Evolutionary conservation across 2,329 filamentous ascomycete genomes (phyloP).

Genomic region (Mollisia scopiformis): DNA sequence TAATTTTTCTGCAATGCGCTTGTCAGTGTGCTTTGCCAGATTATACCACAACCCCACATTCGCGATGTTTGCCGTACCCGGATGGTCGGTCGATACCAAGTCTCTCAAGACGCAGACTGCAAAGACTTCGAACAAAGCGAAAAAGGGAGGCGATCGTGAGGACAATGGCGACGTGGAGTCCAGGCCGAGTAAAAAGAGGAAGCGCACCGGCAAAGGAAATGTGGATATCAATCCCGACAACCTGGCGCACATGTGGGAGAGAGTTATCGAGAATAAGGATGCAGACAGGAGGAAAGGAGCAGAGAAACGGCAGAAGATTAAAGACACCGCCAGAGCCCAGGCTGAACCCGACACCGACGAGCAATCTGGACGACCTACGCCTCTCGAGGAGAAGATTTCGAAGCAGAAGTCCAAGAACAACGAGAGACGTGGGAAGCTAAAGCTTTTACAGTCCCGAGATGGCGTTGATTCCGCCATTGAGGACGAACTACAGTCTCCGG

Average conservation of each 20-base stretch:
- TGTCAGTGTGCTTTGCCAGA: too few relatives aligned
- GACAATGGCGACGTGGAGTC: constrained; percentile 33
- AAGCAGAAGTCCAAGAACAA: constrained; percentile 40
- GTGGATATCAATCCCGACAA: constrained; percentile 68
- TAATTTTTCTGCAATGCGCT: too few relatives aligned
- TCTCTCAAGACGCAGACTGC: constrained; percentile 68
- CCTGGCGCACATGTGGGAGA: constrained; percentile 77
- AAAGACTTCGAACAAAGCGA: constrained; percentile 16
- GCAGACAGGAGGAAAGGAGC: constrained; percentile 34
- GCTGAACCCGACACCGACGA: constrained; percentile 34
- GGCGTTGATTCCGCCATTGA: neutral
- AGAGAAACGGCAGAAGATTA: constrained; percentile 33
- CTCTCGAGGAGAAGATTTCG: constrained; percentile 32
- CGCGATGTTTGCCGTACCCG: constrained; percentile 87
- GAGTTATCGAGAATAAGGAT: constrained; percentile 74
- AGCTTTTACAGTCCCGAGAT: constrained; percentile 15
- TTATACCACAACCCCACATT: neutral
- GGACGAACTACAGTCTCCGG: constrained; percentile 20
- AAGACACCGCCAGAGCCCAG: constrained; percentile 17
- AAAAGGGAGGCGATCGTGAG: constrained; percentile 29
- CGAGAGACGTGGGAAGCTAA: constrained; percentile 40
- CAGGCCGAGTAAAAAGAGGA: constrained; percentile 52
- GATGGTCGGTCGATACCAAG: constrained; percentile 81
- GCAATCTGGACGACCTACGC: constrained; percentile 15
- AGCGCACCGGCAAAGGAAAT: constrained; percentile 54